Conservation (phyloP, 2,329 filamentous ascomycete genomes). For the Sporothrix inflata region DNA sequence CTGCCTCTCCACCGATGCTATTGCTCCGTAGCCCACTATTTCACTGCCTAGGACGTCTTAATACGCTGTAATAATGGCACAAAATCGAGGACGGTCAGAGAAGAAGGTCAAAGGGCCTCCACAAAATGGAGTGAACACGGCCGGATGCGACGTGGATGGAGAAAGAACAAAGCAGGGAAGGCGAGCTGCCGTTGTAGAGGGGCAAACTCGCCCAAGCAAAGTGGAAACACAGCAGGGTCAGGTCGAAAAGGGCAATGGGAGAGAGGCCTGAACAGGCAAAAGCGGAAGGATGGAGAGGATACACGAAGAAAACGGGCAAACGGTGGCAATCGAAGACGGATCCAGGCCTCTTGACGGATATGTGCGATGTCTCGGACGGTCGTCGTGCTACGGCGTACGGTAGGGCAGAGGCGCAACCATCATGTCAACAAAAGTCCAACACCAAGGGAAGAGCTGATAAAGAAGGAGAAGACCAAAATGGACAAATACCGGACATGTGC, state of each 20-base stretch:
- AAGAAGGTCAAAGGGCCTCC: too few species aligned
- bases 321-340: neutral
- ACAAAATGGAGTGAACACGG: neutral
- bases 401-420: slow-evolving; percentile 7
- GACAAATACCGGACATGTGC: neutral
- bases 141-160: neutral
- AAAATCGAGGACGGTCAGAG: neutral
- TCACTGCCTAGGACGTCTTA: neutral
- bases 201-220: neutral
- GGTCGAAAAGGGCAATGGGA: neutral
- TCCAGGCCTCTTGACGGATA: neutral
- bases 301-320: neutral
- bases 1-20: neutral
- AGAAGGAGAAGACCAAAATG: neutral
- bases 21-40: neutral
- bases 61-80: slow-evolving; percentile 16
- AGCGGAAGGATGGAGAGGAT: neutral
- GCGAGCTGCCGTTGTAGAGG: neutral
- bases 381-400: neutral
- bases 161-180: neutral
- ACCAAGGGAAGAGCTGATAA: neutral
- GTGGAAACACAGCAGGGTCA: neutral
- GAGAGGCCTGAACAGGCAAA: neutral
- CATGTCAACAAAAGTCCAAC: neutral
- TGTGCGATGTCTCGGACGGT: slow-evolving; percentile 12